phyloP scores from a whole-genome alignment of 305 asterid genomes.

The Solanum hybrid region DNA sequence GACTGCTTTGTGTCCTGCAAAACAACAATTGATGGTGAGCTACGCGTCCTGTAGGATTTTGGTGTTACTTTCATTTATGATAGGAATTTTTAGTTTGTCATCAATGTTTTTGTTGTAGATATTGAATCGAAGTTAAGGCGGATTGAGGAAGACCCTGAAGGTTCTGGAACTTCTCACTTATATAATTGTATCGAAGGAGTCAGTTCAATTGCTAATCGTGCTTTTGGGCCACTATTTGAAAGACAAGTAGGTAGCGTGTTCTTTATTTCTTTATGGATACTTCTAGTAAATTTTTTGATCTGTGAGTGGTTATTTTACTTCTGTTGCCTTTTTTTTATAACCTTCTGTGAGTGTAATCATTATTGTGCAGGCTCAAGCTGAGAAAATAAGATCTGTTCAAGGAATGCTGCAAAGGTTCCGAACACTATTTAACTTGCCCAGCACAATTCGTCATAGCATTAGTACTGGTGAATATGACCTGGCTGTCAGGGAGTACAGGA shows the following conservation, averaged over 20 bases:
- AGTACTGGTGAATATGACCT: slow-evolving; percentile 96
- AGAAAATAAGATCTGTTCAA: slow-evolving; percentile 97
- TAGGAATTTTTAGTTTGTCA: slow-evolving; percentile 6
- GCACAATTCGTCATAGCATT: slow-evolving; percentile 88
- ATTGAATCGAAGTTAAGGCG: slow-evolving; percentile 92
- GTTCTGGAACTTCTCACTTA: slow-evolving; percentile 86
- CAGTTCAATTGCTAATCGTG: slow-evolving; percentile 76
- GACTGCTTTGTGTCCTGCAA: slow-evolving; percentile 99
- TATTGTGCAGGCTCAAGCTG: slow-evolving; percentile 79
- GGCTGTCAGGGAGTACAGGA: slow-evolving; percentile 97
- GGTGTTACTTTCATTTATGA: neutral
- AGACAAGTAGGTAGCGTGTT: slow-evolving; percentile 69
- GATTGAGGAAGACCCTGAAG: slow-evolving; percentile 98
- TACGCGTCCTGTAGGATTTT: slow-evolving; percentile 3
- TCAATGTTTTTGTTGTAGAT: slow-evolving; percentile 41
- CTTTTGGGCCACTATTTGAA: slow-evolving; percentile 93
- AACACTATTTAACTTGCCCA: slow-evolving; percentile 95
- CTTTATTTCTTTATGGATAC: neutral
- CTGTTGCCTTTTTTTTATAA: neutral
- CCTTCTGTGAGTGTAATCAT: neutral
- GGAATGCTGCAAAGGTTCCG: slow-evolving; percentile 99
- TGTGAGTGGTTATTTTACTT: neutral
- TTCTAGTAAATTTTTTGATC: neutral
- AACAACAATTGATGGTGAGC: slow-evolving; percentile 96
- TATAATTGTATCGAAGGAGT: slow-evolving; percentile 79